phyloP scores from a whole-genome alignment of 257 asterid species.

The Echium plantagineum region DNA sequence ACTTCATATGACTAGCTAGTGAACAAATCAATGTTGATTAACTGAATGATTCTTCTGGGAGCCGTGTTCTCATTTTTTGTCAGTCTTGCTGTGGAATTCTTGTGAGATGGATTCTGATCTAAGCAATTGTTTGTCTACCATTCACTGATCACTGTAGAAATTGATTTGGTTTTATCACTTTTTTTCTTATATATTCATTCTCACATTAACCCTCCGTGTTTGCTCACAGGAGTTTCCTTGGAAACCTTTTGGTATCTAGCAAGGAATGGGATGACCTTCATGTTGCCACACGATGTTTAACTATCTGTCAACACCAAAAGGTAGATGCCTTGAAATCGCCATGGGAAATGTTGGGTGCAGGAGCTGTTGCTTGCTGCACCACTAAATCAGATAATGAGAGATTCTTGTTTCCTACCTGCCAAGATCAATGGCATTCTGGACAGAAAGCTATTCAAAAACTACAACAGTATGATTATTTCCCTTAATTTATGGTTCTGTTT shows the following conservation, averaged over 20 bases:
- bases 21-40: background rate
- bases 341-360: slow-evolving; percentile 70
- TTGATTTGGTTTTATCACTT: background rate
- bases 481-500: background rate
- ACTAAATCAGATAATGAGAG: slow-evolving; percentile 25
- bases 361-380: slow-evolving; percentile 67
- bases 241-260: slow-evolving; percentile 62
- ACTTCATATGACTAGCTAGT: no score
- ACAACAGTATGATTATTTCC: slow-evolving; percentile 43
- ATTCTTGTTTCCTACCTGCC: slow-evolving; percentile 31
- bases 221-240: slow-evolving; percentile 59
- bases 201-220: background rate
- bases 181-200: background rate
- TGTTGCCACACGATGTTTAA: slow-evolving; percentile 57
- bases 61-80: background rate
- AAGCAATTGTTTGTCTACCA: background rate
- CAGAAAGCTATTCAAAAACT: slow-evolving; percentile 37
- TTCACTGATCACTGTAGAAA: background rate
- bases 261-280: slow-evolving; percentile 55
- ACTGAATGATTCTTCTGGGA: background rate
- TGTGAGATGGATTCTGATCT: background rate
- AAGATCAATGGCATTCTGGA: slow-evolving; percentile 32
- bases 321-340: slow-evolving; percentile 43
- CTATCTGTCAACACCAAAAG: slow-evolving; percentile 30
- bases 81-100: background rate